Evolutionary conservation across 139 green algal genomes (phyloP), one percentile per base, ranked within the genome.

Genomic region (Picochlorum sp.): DNA sequence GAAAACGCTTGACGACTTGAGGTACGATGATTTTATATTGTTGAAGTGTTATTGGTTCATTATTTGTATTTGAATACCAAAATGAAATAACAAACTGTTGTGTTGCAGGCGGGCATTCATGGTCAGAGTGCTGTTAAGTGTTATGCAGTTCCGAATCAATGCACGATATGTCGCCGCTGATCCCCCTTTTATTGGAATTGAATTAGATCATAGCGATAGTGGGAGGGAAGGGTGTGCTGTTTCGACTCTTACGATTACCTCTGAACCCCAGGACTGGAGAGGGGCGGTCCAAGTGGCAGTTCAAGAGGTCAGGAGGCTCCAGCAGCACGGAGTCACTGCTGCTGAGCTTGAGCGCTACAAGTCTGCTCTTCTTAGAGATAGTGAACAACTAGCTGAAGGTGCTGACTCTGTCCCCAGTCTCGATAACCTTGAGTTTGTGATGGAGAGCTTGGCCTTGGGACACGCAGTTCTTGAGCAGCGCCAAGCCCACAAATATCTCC

Each of bases 351-450:
- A 89, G 59, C 79, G 85, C 28, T 99, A 96, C 79, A 77, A 77
- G 31, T 60, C 67, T 16, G 88, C 87, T 16, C 84, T 98, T 57
- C 58, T 96, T 67, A 73, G 86, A 20, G 91, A 97, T 81, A 83
- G 61, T 35, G 83, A 85, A 52, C 91, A 96, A 69, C 66, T 90
- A 57, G 85, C 85, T 7, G 80, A 91, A 57, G 83, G 89, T 76
- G 69, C 74, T 49, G 86, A 87, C 70, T 85, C 66, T 63, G 86
- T 96, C 31, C 77, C 84, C 35, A 81, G 57, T 37, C 49, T 91
- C 29, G 87, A 99, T 73, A 96, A 85, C 40, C 82, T 99, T 55
- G 90, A 99, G 59, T 98, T 95, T 69, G 71, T 96, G 43, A 99
- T 99, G 93, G 93, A 99, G 77, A 85, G 57, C 61, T 73, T 96